A percentile compares a stretch with the other conserved stretches of the same genome.
These are phyloP conservation scores for Lasiodiplodia sp. DNA, from an alignment of 2,329 filamentous ascomycete genomes.

Conservation along the genomic window DNA sequence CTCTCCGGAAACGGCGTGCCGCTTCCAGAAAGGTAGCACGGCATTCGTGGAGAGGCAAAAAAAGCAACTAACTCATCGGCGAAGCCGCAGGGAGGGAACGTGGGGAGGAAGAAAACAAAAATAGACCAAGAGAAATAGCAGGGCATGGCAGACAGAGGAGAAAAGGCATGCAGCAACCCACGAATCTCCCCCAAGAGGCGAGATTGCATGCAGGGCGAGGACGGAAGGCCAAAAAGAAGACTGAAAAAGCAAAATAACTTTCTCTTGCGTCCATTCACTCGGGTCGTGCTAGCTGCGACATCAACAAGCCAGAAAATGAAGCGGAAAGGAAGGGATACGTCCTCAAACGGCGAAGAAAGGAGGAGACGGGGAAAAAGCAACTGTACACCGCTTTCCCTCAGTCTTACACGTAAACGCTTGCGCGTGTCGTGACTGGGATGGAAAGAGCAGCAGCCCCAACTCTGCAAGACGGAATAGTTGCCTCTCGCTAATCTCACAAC, in stretches of 20 bases:
- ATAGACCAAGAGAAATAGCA: not conserved
- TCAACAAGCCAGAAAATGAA: not conserved
- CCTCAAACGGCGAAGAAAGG: constrained; percentile 5
- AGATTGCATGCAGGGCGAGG: not conserved
- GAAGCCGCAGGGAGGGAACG: not conserved
- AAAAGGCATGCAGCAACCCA: not conserved
- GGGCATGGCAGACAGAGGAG: not conserved
- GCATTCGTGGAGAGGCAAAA: not conserved
- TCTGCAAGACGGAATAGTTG: not conserved
- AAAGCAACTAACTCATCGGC: not conserved
- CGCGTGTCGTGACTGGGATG: not conserved
- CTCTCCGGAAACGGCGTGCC: not conserved
- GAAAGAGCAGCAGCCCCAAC: not conserved
- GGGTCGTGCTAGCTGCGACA: not conserved
- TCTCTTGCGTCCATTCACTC: not conserved
- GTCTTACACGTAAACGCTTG: not conserved
- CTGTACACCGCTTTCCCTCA: constrained; percentile 7
- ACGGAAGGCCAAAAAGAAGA: not conserved
- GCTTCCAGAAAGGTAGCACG: constrained; percentile 14
- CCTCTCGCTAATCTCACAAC: not conserved
- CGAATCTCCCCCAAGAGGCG: not conserved
- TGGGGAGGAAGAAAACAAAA: not conserved
- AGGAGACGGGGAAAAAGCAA: constrained; percentile 6
- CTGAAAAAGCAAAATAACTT: not conserved
- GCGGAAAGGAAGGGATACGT: not conserved